Evolutionary conservation across 2,329 filamentous ascomycete genomes (phyloP).

Genomic region (Xylariales sp.): DNA sequence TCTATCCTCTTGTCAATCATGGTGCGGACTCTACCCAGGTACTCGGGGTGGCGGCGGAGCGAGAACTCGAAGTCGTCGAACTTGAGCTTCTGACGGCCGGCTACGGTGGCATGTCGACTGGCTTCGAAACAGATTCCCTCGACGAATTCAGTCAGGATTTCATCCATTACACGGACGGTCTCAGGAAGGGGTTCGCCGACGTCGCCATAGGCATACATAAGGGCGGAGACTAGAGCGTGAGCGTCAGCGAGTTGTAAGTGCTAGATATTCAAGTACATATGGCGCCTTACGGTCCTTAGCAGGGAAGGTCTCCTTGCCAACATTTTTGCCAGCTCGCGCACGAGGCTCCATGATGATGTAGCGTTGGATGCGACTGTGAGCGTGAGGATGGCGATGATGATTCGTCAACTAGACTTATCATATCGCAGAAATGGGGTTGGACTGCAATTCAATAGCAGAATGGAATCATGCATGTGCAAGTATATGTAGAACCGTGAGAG

Average conservation of each 20-base stretch:
- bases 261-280: conserved; percentile 3
- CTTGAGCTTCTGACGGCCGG: conserved; percentile 92
- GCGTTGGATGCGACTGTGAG: too few relatives aligned
- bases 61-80: conserved; percentile 97
- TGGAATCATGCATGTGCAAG: too few relatives aligned
- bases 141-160: conserved; percentile 95
- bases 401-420: too few relatives aligned
- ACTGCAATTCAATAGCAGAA: too few relatives aligned
- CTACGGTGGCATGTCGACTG: conserved; percentile 77
- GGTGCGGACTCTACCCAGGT: conserved; percentile 85
- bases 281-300: conserved; percentile 60
- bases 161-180: conserved; percentile 83
- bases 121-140: conserved; percentile 90
- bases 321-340: conserved; percentile 72
- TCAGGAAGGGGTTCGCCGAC: conserved; percentile 71
- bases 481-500: too few relatives aligned
- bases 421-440: too few relatives aligned
- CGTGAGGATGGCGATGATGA: too few relatives aligned
- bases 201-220: conserved; percentile 79
- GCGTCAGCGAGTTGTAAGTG: conserved; percentile 10
- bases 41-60: conserved; percentile 76
- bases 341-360: conserved; percentile 60
- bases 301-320: conserved; percentile 77
- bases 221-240: conserved; percentile 55
- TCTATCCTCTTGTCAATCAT: conserved; percentile 83